phyloP scores from a whole-genome alignment of 768 basidiomycete genomes.

The Pholiota microspora region DNA sequence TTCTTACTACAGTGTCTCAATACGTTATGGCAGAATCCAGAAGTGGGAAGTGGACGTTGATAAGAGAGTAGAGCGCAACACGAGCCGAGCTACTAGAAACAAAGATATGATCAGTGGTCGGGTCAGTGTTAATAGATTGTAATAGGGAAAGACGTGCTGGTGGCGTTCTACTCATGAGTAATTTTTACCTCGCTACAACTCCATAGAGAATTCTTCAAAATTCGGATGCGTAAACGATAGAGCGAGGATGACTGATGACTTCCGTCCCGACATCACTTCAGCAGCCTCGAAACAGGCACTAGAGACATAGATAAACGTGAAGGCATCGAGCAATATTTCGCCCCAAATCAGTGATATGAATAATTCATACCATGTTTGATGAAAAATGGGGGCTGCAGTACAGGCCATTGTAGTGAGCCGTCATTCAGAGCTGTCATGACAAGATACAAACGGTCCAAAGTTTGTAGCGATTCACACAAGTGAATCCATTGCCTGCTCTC shows the following conservation, averaged over 20 bases:
- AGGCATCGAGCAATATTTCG: too few relatives aligned
- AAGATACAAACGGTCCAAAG: too few relatives aligned
- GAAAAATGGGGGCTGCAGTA: too few relatives aligned
- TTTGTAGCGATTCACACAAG: too few relatives aligned
- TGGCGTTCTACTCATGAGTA: background rate
- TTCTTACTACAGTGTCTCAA: too few relatives aligned
- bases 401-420: too few relatives aligned
- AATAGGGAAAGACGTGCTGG: background rate
- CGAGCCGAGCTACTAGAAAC: background rate
- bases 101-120: background rate
- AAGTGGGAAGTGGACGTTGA: too few relatives aligned
- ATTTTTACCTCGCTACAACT: background rate
- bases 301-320: background rate
- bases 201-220: background rate
- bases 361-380: too few relatives aligned
- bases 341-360: too few relatives aligned
- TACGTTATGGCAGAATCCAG: too few relatives aligned
- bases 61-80: background rate
- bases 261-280: background rate
- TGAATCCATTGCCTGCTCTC: background rate
- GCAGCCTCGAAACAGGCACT: too few relatives aligned
- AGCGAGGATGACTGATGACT: background rate
- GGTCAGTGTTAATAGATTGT: background rate
- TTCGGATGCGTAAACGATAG: background rate
- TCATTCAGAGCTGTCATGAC: too few relatives aligned